Base-by-base conservation (phyloP, 345 rosid genomes). In the Boechera stricta region DNA sequence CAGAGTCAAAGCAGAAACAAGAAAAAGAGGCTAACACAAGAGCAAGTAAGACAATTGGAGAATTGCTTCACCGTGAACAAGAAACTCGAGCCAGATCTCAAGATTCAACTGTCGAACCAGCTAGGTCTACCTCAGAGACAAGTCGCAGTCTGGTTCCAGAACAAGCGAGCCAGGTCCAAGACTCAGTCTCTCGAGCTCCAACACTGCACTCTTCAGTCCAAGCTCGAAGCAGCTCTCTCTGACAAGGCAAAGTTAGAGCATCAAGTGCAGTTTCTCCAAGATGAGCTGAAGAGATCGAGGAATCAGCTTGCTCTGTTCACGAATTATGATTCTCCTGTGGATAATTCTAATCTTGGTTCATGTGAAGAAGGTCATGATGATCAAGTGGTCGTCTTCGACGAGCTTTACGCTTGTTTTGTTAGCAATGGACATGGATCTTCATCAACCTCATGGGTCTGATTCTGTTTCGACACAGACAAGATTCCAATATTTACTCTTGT, bases 81-180 rank as follows among this genome's bases (percentile, higher is more conserved):
- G 82, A 94, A 89, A 81, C 92, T 94, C 0, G 91, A 84, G 64
- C 90, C 91, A 2, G 92, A 85, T 73, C 87, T 84, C 51, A 94
- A 92, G 83, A 86, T 79, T 63, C 88, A 87, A 57, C 88, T 94
- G 2, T 88, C 97, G 0, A 85, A 60, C 60, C 89, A 85, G 76
- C 87, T 94, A 0, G 85, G 88, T 1, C 85, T 94, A 49, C 93
- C 97, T 7, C 85, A 93, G 3, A 79, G 95, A 69, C 98, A 89
- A 80, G 90, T 94, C 0, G 92, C 98, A 10, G 84, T 94, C 56
- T 94, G 98, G 98, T 94, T 90, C 78, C 98, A 94, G 71, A 92
- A 92, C 93, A 88, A 87, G 86, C 85, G 97, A 32, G 98, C 97
- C 2, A 78, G 97, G 82, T 94, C 92, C 90, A 88, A 80, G 85